Percentiles rank a stretch among this genome's conserved stretches.
Conservation (phyloP, 78 protist genomes). For the Goniomonas avonlea region DNA sequence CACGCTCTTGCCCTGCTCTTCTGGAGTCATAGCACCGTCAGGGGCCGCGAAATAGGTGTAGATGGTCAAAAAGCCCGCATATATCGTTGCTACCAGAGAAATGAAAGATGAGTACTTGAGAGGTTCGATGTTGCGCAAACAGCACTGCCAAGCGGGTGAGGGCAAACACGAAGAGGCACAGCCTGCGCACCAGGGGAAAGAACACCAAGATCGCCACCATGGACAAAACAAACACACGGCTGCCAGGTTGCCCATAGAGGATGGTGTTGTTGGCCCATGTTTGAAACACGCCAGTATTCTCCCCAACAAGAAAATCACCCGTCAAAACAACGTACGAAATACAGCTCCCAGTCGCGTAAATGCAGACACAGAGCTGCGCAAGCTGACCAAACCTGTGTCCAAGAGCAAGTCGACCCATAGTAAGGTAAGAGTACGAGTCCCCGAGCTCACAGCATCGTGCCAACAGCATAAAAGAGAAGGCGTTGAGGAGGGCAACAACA, state of each 20-base stretch:
- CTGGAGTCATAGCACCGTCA: too few species aligned
- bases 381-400: background rate
- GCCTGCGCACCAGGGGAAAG: background rate
- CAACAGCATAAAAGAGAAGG: background rate
- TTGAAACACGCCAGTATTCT: too few species aligned
- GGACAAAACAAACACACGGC: background rate
- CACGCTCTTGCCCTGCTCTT: too few species aligned
- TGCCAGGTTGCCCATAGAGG: too few species aligned
- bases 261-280: too few species aligned
- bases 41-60: too few species aligned
- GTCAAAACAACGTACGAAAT: background rate
- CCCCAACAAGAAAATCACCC: slow-evolving; percentile 1
- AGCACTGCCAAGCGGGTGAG: too few species aligned
- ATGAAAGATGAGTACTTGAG: background rate
- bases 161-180: too few species aligned
- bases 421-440: background rate
- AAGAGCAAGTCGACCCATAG: background rate
- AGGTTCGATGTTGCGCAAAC: slow-evolving; percentile 9
- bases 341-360: background rate
- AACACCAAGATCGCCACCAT: background rate
- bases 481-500: background rate
- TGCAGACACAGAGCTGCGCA: slow-evolving; percentile 3
- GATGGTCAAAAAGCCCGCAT: too few species aligned
- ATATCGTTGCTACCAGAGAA: background rate
- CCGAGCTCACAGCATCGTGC: slow-evolving; percentile 7